Evolutionary conservation across 495 filamentous ascomycete genomes (phyloP).

Genomic region (Aspergillus mulundensis): DNA sequence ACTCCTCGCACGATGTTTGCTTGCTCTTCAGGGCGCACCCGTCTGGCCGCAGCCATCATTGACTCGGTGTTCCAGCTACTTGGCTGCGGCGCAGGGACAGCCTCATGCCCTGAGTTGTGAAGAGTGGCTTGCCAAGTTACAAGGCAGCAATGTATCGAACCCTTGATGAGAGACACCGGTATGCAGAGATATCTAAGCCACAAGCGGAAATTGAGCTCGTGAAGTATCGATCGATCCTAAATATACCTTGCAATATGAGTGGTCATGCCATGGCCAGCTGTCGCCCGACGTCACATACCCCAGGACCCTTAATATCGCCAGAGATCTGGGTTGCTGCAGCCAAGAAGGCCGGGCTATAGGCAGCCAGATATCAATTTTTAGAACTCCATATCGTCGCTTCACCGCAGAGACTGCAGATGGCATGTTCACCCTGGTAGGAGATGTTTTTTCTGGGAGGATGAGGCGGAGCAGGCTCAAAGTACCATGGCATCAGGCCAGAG

Average conservation of each 20-base stretch:
- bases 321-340: background rate
- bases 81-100: constrained; percentile 2
- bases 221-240: background rate
- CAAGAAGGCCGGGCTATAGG: background rate
- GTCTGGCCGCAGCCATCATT: background rate
- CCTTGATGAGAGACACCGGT: background rate
- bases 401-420: background rate
- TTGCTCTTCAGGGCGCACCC: too few relatives aligned
- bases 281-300: background rate
- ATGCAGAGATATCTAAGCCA: background rate
- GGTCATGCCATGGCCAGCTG: background rate
- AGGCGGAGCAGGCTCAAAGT: background rate
- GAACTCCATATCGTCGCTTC: background rate
- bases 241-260: background rate
- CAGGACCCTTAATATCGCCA: background rate
- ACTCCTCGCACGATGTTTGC: background rate
- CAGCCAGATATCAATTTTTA: constrained; percentile 8
- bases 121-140: constrained; percentile 2
- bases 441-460: background rate
- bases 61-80: background rate
- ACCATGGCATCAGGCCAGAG: background rate
- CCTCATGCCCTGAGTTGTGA: background rate
- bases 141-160: constrained; percentile 3
- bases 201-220: constrained; percentile 1
- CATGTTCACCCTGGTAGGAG: background rate